Evolutionary conservation across 1,284 basidiomycete species (phyloP).

Genomic region (Fomitopsis schrenkii): DNA sequence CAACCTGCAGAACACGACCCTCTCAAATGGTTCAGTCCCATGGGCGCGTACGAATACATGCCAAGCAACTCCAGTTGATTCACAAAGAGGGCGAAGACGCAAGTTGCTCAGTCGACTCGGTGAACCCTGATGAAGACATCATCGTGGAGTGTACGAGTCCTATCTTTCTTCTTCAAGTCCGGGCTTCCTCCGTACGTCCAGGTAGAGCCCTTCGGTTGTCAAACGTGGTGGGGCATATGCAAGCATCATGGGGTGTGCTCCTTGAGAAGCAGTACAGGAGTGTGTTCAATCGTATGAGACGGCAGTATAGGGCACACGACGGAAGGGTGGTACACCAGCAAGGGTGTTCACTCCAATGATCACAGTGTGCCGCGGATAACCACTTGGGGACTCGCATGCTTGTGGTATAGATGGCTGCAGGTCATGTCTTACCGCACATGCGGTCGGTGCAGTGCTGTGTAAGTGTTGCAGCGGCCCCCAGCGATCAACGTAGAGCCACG

Average conservation of each 20-base stretch:
- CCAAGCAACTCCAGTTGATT: conserved; percentile 40
- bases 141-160: conserved; percentile 34
- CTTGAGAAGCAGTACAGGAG: too few species aligned
- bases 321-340: background rate
- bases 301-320: background rate
- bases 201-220: conserved; percentile 35
- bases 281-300: background rate
- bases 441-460: too few species aligned
- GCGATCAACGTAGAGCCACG: too few species aligned
- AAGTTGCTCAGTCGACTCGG: conserved; percentile 33
- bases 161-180: conserved; percentile 37
- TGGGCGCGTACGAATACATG: conserved; percentile 57
- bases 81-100: background rate
- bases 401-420: too few species aligned
- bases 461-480: too few species aligned
- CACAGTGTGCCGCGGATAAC: too few species aligned
- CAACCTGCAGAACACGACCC: conserved; percentile 32
- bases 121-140: conserved; percentile 41
- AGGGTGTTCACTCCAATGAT: background rate
- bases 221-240: conserved; percentile 33
- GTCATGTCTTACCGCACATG: too few species aligned
- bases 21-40: conserved; percentile 49
- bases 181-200: conserved; percentile 34
- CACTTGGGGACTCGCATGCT: too few species aligned
- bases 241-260: too few species aligned